Evolutionary conservation across 2,329 filamentous ascomycete genomes (phyloP).

Genomic region (Fusarium sambucinum): DNA sequence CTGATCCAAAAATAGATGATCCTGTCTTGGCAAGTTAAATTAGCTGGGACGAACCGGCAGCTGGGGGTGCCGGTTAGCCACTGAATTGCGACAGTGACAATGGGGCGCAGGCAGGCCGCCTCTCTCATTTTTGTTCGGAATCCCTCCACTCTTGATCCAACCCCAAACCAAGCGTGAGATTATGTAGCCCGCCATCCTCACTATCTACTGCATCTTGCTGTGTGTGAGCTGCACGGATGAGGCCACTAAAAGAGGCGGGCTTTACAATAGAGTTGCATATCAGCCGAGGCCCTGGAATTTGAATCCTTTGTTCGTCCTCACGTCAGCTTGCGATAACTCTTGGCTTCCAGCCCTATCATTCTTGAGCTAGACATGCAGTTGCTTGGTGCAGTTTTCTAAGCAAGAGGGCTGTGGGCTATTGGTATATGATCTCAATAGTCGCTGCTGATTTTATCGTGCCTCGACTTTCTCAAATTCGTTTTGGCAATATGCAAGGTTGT

Average conservation of each 20-base stretch:
- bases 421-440: not conserved
- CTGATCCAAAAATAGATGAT: conserved; percentile 44
- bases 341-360: conserved; percentile 15
- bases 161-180: not conserved
- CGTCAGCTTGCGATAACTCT: conserved; percentile 31
- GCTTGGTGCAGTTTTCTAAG: not conserved
- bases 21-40: conserved; percentile 36
- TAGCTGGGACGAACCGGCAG: conserved; percentile 40
- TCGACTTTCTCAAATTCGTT: not conserved
- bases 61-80: conserved; percentile 19
- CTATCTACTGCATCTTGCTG: conserved; percentile 4
- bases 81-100: conserved; percentile 23
- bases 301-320: conserved; percentile 24
- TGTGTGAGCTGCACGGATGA: not conserved
- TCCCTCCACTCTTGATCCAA: conserved; percentile 10
- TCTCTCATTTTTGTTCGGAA: conserved; percentile 8
- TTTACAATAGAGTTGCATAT: conserved; percentile 5
- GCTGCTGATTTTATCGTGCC: not conserved
- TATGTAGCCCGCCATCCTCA: conserved; percentile 12
- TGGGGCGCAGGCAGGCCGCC: conserved; percentile 39
- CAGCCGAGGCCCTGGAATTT: conserved; percentile 1
- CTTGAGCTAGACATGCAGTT: not conserved
- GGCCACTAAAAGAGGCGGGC: conserved; percentile 1
- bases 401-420: not conserved
- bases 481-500: not conserved